A percentile compares a stretch with the other conserved stretches of the same genome.
These are phyloP conservation scores for Mucor circinelloides DNA, from an alignment of 371 early-diverging fungal genomes.

Conservation along the genomic window DNA sequence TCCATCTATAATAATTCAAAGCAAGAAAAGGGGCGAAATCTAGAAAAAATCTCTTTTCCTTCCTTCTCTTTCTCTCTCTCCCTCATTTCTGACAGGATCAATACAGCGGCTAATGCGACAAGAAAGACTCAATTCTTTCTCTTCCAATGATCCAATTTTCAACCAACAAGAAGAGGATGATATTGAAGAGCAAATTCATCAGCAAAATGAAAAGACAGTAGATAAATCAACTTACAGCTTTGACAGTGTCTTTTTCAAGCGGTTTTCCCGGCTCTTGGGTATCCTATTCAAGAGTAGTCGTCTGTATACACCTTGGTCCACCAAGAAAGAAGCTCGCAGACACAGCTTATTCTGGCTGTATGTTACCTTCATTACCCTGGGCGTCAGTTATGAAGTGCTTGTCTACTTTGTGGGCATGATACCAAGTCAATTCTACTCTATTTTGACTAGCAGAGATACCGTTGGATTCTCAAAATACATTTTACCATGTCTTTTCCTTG, in stretches of 20 bases:
- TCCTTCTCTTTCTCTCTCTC: background rate
- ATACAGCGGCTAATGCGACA: background rate
- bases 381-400: slow-evolving; percentile 56
- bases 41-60: background rate
- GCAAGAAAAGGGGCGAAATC: background rate
- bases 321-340: slow-evolving; percentile 28
- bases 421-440: slow-evolving; percentile 73
- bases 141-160: slow-evolving; percentile 11
- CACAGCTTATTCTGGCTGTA: slow-evolving; percentile 52
- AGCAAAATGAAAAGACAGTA: background rate
- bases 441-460: slow-evolving; percentile 64
- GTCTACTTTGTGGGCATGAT: slow-evolving; percentile 75
- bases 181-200: background rate
- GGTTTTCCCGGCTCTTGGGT: slow-evolving; percentile 43
- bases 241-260: slow-evolving; percentile 51
- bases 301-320: slow-evolving; percentile 17
- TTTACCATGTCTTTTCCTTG: slow-evolving; percentile 52
- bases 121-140: slow-evolving; percentile 6
- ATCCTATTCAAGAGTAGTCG: slow-evolving; percentile 40
- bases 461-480: slow-evolving; percentile 59
- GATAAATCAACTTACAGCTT: slow-evolving; percentile 28
- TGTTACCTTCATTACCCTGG: slow-evolving; percentile 43
- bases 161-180: background rate
- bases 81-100: background rate
- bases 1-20: background rate